Evolutionary conservation across 768 basidiomycete genomes (phyloP), one percentile per base, ranked within the genome.

Genomic region (Mycena olivaceomarginata): DNA sequence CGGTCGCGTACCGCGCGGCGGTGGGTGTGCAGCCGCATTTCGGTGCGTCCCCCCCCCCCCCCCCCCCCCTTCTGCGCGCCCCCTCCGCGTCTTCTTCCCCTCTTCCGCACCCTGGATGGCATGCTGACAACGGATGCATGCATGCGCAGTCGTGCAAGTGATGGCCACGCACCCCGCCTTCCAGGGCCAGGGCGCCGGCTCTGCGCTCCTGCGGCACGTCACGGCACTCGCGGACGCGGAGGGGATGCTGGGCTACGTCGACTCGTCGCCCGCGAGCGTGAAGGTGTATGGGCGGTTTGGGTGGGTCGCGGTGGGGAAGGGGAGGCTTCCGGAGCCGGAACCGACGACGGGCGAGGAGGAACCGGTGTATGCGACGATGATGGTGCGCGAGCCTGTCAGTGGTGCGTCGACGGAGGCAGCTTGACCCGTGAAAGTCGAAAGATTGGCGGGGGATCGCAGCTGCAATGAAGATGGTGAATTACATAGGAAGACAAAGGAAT

Each of bases 181-280:
- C n/a, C 64, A 65, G n/a, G 64, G 64, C 4, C 40, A 64, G 45
- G 64, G 64, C 40, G 64, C 64, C 11, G 64, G 64, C 41, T 65
- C 64, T 3, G 37, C 64, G 22, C 31, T 65, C 64, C 20, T 65
- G 8, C 18, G 20, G 12, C 41, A 65, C 18, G 16, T 45, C 43
- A 43, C 64, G 1, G 22, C 6, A 13, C 9, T 45, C 64, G 40
- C 43, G 40, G 64, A 65, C 64, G 43, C 16, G 64, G 64, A 65
- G 18, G 41, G 64, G n/a, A 43, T 43, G 64, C 41, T 45, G 22
- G 45, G 64, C 41, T 45, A 65, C 41, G 40, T 65, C n/a, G 64
- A 65, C 18, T 43, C 64, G 40, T 65, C 64, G 41, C 41, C 64
- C 6, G 16, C 8, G 16, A 64, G 62, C 39, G 7, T 39, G 62